Conservation (phyloP, 2,329 filamentous ascomycete species). For the Sporothrix protearum region DNA sequence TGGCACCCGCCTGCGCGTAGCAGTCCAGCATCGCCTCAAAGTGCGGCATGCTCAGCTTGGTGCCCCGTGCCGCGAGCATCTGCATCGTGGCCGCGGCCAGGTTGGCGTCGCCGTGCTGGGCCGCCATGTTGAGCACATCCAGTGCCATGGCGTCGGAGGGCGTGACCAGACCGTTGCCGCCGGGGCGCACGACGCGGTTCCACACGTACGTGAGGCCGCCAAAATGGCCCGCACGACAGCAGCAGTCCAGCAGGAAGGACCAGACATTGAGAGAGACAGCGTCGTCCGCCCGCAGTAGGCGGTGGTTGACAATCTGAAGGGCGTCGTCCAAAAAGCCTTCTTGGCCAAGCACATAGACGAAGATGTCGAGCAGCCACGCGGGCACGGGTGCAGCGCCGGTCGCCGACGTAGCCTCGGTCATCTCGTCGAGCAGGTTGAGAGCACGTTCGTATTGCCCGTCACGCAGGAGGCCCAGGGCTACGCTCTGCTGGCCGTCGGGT, state of each 20-base stretch:
- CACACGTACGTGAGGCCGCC: conserved; percentile 67
- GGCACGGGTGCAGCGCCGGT: conserved; percentile 42
- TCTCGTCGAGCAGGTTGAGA: conserved; percentile 63
- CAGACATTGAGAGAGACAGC: conserved; percentile 55
- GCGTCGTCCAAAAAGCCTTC: conserved; percentile 74
- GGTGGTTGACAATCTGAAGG: conserved; percentile 61
- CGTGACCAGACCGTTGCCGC: conserved; percentile 50
- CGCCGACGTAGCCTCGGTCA: conserved; percentile 54
- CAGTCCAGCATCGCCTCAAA: conserved; percentile 76
- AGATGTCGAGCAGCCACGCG: conserved; percentile 73
- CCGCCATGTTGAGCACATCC: conserved; percentile 68
- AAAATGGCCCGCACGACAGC: conserved; percentile 61
- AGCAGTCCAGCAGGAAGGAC: conserved; percentile 71
- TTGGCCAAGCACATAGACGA: conserved; percentile 69
- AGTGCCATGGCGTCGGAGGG: conserved; percentile 36
- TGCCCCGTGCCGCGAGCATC: conserved; percentile 56
- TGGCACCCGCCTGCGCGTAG: conserved; percentile 58
- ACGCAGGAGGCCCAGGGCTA: conserved; percentile 70
- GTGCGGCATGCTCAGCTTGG: conserved; percentile 61
- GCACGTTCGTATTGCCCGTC: conserved; percentile 83
- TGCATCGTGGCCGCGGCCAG: conserved; percentile 71
- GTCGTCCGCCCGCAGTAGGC: conserved; percentile 40
- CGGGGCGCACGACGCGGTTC: conserved; percentile 47
- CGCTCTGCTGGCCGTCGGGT: conserved; percentile 59
- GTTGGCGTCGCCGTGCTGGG: conserved; percentile 61